Percentiles rank a stretch among this genome's conserved stretches.
Conservation (phyloP, 139 green algal species). For the Edaphochlamys debaryana region DNA sequence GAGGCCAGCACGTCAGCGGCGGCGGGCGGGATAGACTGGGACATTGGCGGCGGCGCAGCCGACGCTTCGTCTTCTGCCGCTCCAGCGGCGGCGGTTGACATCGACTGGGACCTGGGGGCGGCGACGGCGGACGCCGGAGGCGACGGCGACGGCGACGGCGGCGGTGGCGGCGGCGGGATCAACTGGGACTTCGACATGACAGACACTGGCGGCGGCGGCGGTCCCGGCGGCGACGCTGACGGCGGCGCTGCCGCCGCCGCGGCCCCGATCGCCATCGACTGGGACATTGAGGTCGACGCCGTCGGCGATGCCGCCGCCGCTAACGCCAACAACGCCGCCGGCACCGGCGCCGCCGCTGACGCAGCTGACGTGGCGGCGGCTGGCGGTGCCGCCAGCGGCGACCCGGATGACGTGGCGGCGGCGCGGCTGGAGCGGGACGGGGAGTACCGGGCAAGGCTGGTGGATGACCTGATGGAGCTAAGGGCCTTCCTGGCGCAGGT, state of each 20-base stretch:
- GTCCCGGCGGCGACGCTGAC: not conserved
- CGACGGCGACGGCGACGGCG: constrained; percentile 2
- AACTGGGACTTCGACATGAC: constrained; percentile 77
- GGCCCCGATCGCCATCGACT: constrained; percentile 35
- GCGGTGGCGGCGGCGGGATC: constrained; percentile 44
- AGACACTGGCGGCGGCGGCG: constrained; percentile 41
- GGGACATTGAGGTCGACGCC: constrained; percentile 47
- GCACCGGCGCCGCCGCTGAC: not conserved
- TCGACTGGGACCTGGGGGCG: constrained; percentile 62
- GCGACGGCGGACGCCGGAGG: constrained; percentile 1
- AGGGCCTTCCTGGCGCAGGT: constrained; percentile 61
- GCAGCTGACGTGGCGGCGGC: not conserved
- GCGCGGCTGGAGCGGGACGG: constrained; percentile 42
- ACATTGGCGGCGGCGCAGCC: not conserved
- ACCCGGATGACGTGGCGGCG: constrained; percentile 42
- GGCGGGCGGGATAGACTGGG: constrained; percentile 23
- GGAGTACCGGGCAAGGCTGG: constrained; percentile 48
- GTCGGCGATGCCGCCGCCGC: constrained; percentile 2
- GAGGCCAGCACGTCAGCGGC: not conserved
- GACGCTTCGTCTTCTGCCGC: not conserved
- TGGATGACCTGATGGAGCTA: constrained; percentile 74
- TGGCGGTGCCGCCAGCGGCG: not conserved
- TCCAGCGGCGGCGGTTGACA: constrained; percentile 17
- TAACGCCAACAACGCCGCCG: constrained; percentile 20
- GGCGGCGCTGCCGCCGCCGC: constrained; percentile 11